A percentile compares a stretch with the other conserved stretches of the same genome.
phyloP scores from a whole-genome alignment of 2,329 filamentous ascomycete genomes.

The Neofusicoccum sp. region DNA sequence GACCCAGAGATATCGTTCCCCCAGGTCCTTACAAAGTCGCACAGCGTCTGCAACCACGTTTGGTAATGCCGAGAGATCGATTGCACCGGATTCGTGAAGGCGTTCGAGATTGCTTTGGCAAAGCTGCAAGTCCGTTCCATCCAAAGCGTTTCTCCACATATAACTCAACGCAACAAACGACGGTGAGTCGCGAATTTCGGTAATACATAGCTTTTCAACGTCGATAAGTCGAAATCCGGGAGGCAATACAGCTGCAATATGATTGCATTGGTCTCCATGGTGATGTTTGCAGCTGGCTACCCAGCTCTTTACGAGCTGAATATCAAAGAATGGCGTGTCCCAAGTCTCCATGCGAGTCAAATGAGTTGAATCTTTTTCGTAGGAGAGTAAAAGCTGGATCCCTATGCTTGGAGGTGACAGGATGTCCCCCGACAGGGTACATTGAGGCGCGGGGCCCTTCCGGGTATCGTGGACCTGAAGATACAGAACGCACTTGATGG shows the following conservation, averaged over 20 bases:
- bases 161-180: conserved; percentile 21
- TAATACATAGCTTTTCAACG: neutral
- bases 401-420: neutral
- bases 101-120: neutral
- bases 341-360: neutral
- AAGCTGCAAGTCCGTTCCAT: conserved; percentile 10
- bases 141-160: conserved; percentile 7
- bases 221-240: neutral
- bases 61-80: neutral
- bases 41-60: conserved; percentile 18
- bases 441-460: neutral
- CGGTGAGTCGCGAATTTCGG: neutral
- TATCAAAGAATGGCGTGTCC: neutral
- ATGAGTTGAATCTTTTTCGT: neutral
- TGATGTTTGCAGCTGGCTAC: neutral
- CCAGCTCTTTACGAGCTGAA: neutral
- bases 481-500: neutral
- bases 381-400: neutral
- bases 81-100: neutral
- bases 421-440: neutral
- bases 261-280: neutral
- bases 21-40: conserved; percentile 3
- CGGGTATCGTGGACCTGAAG: neutral
- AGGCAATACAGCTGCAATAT: neutral
- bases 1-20: conserved; percentile 21